phyloP scores from a whole-genome alignment of 106 monocot species.

The Gastrodia elata region DNA sequence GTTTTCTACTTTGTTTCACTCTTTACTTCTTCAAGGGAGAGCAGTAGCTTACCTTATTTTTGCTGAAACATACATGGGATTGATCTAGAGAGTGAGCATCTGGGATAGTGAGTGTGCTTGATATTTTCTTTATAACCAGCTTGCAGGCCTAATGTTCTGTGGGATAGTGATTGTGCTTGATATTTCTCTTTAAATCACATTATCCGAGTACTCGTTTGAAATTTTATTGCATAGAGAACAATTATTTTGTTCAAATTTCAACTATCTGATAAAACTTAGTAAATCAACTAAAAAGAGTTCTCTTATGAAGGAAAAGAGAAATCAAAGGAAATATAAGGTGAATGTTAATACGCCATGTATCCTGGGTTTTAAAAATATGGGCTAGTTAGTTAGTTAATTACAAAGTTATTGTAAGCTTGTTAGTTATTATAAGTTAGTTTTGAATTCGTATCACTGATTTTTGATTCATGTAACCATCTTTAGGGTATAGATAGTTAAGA shows the following conservation, averaged over 20 bases:
- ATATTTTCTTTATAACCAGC: not conserved
- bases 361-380: too few species aligned
- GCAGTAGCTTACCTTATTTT: not conserved
- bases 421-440: too few species aligned
- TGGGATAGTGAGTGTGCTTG: not conserved
- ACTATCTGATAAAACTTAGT: not conserved
- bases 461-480: too few species aligned
- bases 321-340: not conserved
- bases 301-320: not conserved
- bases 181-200: not conserved
- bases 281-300: not conserved
- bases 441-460: too few species aligned
- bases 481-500: too few species aligned
- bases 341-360: too few species aligned
- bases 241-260: not conserved
- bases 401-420: too few species aligned
- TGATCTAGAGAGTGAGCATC: not conserved
- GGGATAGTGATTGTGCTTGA: not conserved
- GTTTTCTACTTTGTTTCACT: not conserved
- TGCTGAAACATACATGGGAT: not conserved
- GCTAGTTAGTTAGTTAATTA: too few species aligned
- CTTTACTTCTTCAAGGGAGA: not conserved
- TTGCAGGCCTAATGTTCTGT: not conserved
- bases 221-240: not conserved
- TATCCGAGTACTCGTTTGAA: not conserved